Evolutionary conservation across 164 flowering plant species (phyloP).

Genomic region (Paratinospora sagittata): DNA sequence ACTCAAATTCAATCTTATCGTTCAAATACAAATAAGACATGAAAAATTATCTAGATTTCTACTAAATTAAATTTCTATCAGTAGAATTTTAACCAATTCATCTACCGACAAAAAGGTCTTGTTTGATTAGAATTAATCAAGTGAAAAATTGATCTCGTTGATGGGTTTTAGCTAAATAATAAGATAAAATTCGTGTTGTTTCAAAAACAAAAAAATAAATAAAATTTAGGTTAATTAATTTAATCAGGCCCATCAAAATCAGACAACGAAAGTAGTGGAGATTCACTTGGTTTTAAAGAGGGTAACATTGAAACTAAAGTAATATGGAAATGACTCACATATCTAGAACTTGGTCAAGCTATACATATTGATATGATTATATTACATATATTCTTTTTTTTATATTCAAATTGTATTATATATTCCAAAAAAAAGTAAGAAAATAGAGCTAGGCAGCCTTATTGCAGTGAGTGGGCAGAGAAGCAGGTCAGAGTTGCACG

Average conservation of each 20-base stretch:
- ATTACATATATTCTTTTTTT: too few relatives aligned
- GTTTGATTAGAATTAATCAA: not conserved
- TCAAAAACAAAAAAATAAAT: not conserved
- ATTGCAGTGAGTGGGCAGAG: not conserved
- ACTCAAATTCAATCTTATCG: too few relatives aligned
- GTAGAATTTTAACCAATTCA: not conserved
- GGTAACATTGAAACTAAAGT: not conserved
- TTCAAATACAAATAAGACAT: not conserved
- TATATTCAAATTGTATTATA: too few relatives aligned
- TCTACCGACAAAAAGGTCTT: not conserved
- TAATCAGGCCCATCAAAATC: not conserved
- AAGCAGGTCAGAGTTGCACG: not conserved
- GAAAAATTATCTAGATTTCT: not conserved
- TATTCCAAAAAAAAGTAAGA: too few relatives aligned
- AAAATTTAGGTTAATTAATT: not conserved
- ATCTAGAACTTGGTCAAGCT: constrained; percentile 12
- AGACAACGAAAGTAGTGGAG: constrained; percentile 17
- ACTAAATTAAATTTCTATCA: too few relatives aligned
- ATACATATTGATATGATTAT: too few relatives aligned
- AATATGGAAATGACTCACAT: constrained; percentile 2
- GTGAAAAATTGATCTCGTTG: not conserved
- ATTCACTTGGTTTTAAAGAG: constrained; percentile 3
- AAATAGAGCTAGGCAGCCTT: too few relatives aligned
- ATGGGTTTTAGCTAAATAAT: too few relatives aligned
- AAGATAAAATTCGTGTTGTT: not conserved